Evolutionary conservation across 176 grass and related monocot genomes (phyloP).

Genomic region (Carex scoparia): DNA sequence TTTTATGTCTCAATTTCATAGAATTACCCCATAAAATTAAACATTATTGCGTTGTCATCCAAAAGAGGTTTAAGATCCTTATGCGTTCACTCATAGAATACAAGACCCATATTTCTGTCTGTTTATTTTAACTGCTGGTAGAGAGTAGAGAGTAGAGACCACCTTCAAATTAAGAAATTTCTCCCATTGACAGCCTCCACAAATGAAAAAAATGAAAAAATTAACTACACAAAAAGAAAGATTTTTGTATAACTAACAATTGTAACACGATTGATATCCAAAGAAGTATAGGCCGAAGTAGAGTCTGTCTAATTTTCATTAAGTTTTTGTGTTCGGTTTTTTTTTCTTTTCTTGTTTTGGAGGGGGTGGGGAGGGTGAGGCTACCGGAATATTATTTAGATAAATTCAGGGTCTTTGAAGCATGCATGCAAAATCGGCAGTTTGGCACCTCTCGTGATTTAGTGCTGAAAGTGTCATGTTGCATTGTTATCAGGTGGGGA

Average conservation of each 20-base stretch:
- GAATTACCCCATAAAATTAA: background rate
- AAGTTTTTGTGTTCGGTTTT: constrained; percentile 29
- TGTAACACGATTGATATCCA: background rate
- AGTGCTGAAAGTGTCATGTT: constrained; percentile 11
- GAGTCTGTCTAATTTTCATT: background rate
- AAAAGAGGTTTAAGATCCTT: background rate
- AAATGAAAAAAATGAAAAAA: no score
- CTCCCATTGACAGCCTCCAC: no score
- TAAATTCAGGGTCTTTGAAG: background rate
- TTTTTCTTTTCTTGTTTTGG: no score
- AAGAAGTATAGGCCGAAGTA: background rate
- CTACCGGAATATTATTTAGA: background rate
- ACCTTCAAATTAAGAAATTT: no score
- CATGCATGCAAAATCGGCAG: background rate
- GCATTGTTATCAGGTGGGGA: constrained; percentile 44
- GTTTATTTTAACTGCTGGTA: background rate
- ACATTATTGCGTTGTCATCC: background rate
- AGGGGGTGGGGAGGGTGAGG: background rate
- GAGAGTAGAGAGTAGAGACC: no score
- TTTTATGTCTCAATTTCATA: background rate
- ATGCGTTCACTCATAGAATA: background rate
- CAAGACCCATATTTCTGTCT: background rate
- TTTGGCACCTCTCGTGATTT: background rate
- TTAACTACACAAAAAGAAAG: background rate
- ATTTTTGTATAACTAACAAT: background rate